phyloP scores from a whole-genome alignment of 768 basidiomycete genomes.

The Podaxis sp. region DNA sequence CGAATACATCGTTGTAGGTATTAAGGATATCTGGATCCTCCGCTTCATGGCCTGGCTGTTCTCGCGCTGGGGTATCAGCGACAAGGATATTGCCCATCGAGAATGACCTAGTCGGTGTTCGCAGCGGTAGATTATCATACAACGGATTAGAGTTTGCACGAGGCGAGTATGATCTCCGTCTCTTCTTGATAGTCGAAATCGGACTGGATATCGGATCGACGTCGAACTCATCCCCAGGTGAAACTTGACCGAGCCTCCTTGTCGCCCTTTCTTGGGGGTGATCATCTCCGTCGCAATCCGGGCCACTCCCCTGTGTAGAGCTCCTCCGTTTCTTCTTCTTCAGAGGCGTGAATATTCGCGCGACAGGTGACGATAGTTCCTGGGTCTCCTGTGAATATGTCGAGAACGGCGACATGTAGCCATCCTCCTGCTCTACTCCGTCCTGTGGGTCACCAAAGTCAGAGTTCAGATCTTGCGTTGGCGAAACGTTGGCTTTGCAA shows the following conservation, averaged over 20 bases:
- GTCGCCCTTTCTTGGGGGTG: neutral
- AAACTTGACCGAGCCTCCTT: neutral
- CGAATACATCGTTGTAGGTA: neutral
- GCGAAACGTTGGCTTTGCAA: constrained; percentile 22
- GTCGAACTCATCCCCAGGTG: constrained; percentile 19
- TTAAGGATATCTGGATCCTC: neutral
- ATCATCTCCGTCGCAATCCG: neutral
- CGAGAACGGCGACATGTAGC: constrained; percentile 72
- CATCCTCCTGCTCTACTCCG: constrained; percentile 68
- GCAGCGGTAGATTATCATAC: neutral
- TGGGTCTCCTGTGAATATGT: constrained; percentile 54
- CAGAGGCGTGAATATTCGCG: constrained; percentile 18
- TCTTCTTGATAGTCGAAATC: constrained; percentile 20
- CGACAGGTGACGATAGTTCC: constrained; percentile 63
- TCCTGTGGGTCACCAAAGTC: constrained; percentile 38
- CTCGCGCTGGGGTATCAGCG: constrained; percentile 2
- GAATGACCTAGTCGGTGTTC: constrained; percentile 6
- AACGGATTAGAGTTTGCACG: neutral
- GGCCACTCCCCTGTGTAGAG: constrained; percentile 6
- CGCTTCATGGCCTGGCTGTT: neutral
- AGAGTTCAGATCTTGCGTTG: constrained; percentile 27
- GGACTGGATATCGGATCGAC: constrained; percentile 26
- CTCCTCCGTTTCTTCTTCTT: constrained; percentile 12
- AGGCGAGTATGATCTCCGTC: constrained; percentile 1
- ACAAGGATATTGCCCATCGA: constrained; percentile 7